Evolutionary conservation across 2,329 filamentous ascomycete species (phyloP).

Genomic region (Grosmannia penicillata): DNA sequence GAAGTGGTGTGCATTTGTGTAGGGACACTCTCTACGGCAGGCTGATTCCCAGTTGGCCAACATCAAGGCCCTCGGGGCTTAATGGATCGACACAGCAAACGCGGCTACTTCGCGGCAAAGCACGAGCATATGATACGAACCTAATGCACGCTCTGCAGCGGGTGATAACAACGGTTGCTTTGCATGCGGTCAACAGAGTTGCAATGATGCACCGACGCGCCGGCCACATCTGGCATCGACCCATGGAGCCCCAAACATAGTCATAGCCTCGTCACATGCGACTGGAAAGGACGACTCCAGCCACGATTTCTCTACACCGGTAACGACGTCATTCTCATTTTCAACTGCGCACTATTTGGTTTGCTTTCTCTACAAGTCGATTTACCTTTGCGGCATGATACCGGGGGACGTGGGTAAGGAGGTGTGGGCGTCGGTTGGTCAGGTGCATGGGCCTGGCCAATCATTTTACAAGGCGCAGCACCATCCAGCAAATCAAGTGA

Average conservation of each 20-base stretch:
- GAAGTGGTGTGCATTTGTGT: too few species aligned
- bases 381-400: neutral
- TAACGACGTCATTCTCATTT: too few species aligned
- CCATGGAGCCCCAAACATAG: neutral
- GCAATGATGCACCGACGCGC: too few species aligned
- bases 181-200: neutral
- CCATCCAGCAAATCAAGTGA: constrained; percentile 3
- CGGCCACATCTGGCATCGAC: neutral
- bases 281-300: too few species aligned
- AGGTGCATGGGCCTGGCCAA: constrained; percentile 6
- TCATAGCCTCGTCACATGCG: too few species aligned
- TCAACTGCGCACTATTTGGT: too few species aligned
- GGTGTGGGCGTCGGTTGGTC: constrained; percentile 9
- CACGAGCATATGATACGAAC: neutral
- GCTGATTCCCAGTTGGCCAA: too few species aligned
- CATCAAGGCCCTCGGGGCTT: too few species aligned
- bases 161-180: neutral
- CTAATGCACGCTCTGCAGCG: neutral
- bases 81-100: neutral
- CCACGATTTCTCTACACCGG: too few species aligned
- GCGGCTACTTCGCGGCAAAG: neutral
- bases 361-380: too few species aligned
- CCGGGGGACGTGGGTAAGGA: neutral
- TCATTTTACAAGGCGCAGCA: constrained; percentile 3
- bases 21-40: too few species aligned